Base-by-base conservation (phyloP, 2,329 filamentous ascomycete genomes). In the Botrytis medusae region DNA sequence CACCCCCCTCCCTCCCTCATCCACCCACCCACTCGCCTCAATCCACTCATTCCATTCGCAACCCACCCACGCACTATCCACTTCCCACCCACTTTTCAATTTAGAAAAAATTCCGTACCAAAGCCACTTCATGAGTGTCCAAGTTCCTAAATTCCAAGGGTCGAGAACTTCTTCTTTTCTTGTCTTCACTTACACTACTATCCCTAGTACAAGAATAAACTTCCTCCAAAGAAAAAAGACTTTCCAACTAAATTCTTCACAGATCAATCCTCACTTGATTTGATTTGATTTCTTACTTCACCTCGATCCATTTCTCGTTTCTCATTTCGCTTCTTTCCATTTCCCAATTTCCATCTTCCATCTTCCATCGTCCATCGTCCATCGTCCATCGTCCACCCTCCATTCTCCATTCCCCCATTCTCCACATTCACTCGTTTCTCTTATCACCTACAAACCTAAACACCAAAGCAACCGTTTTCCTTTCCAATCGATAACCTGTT, bases 351-450 rank as follows among this genome's bases (percentile, higher is more conserved):
- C 4, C 16, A 59, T n/a, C 48, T 20, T 9, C 16, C 46, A 48
- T 7, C 46, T 16, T 18, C 25, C 51, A 29, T 60, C 8, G 0
- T 12, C 20, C 57, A 60, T 10, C 25, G 2, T 22, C 25, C 51
- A 32, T 40, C 9, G 0, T 14, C 22, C 59, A 60, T 2, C 16
- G 2, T 22, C 32, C 32, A 61, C 4, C 37, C 10, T 22, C 59
- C 59, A 59, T 10, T 5, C 16, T 32, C 54, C 59, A 61, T 37
- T 29, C 32, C 20, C 25, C 46, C 64, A 40, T 68, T 68, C 65
- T 68, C 65, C 65, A 68, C 65, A 68, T 68, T 68, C 48, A 54
- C 65, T 57, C 29, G 65, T 64, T 46, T 64, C 61, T 42, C 46
- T 69, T 29, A 7, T 57, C 34, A 59, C 65, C 48, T 59, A 18